Base-by-base conservation (phyloP, 2,329 filamentous ascomycete genomes). In the Hypocrella siamensis region DNA sequence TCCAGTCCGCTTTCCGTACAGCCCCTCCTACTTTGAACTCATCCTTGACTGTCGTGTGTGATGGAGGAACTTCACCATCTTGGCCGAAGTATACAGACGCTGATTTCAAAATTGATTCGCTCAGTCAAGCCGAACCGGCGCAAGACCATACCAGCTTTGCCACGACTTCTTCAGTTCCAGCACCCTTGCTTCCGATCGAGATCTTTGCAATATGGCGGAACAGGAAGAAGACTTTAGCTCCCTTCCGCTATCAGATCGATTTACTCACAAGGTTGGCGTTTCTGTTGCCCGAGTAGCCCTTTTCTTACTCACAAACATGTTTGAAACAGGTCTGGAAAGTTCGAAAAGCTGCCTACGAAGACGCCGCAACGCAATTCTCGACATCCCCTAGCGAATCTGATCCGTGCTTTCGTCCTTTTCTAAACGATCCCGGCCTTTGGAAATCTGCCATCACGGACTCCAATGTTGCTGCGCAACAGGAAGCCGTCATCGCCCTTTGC, bases 391-490 rank as follows among this genome's bases (percentile, higher is more conserved):
- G 86, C 57, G 88, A 96, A 52, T 70, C 75, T 44, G 81, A 92
- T 51, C 76, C 85, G 10, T 77, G 77, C 22, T 94, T 98, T 46
- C 70, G 75, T 44, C 84, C 88, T 1, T 98, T 96, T 48, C 58
- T 90, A 38, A 75, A 80, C 50, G 90, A 98, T 43, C 67, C 85
- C 1, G 63, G 75, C 39, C 54, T 98, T 38, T 94, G 85, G 88
- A 96, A 96, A 54, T 78, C 75, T 22, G 90, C 86, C 2, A 88
- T 90, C 6, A 75, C 77, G 45, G 90, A 98, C 56, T 90, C 86
- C 33, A 98, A 98, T 47, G 90, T 98, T 36, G 90, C 88, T 14
- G 90, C 92, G 21, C 90, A 98, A 54, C 79, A 92, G 57, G 92
- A 98, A 45, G 90, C 82, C 38, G 72, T 98, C 30, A 75, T 71